phyloP scores from a whole-genome alignment of 2,329 filamentous ascomycete genomes.

The Emmonsiellopsis sp. region DNA sequence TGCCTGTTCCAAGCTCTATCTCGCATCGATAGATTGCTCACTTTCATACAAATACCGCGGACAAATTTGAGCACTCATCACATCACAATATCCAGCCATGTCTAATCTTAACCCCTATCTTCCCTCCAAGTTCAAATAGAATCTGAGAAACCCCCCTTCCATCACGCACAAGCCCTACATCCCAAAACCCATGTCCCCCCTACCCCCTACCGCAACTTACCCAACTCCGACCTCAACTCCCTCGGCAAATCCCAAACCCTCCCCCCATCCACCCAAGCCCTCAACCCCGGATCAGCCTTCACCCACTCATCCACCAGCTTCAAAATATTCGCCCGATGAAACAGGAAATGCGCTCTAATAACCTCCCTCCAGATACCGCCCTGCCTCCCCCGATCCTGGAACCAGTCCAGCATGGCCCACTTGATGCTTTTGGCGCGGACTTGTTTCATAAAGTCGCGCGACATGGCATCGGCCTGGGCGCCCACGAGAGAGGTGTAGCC shows the following conservation, averaged over 20 bases:
- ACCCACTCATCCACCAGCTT: constrained; percentile 38
- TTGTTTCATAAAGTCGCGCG: constrained; percentile 23
- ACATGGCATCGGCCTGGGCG: constrained; percentile 9
- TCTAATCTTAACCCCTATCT: no score
- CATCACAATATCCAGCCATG: no score
- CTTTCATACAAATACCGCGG: no score
- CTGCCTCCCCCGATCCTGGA: constrained; percentile 6
- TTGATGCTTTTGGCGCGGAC: constrained; percentile 9
- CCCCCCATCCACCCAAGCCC: neutral
- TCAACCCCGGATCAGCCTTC: constrained; percentile 20
- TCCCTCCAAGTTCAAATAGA: no score
- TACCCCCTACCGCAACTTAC: neutral
- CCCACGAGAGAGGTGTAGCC: constrained; percentile 21
- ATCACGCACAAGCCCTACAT: no score
- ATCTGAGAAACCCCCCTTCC: no score
- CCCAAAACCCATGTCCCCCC: neutral
- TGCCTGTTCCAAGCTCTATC: no score
- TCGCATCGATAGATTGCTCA: no score
- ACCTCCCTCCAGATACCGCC: constrained; percentile 14
- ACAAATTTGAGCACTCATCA: no score
- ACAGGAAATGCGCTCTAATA: constrained; percentile 12
- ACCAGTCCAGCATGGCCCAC: constrained; percentile 13
- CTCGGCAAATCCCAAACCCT: neutral
- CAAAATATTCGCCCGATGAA: constrained; percentile 10
- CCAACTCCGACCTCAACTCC: neutral